Base-by-base conservation (phyloP, 2,329 filamentous ascomycete species). In the Exophiala calicioides region DNA sequence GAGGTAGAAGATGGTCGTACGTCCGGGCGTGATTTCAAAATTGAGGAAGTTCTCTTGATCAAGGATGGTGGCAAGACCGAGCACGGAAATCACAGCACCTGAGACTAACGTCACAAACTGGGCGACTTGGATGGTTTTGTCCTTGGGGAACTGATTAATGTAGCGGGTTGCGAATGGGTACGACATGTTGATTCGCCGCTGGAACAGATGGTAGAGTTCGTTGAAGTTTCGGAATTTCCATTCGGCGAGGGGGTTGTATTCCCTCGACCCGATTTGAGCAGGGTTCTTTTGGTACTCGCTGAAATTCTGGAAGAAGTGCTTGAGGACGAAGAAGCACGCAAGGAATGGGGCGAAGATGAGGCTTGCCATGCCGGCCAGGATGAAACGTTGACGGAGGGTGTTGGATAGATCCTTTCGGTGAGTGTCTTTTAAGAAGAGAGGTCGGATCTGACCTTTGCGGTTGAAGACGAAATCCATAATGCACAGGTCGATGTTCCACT, bases 221-320 rank as follows among this genome's bases (percentile, higher is more conserved):
- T 98, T 98, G 76, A 97, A 98, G 65, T 97, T 91, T 36, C 93
- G 85, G 55, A 98, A 96, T 61, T 96, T 97, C 93, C 93, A 98
- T 65, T 95, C 87, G 0, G 93, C 93, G 39, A 95, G 79, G 1
- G 90, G 88, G 0, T 91, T 97, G 64, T 96, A 98, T 56, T 90
- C 85, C 30, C 93, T 83, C 12, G 89, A 85, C n/a, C 88, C 86
- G 27, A 95, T 80, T 53, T 90, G 84, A 1, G 88, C 83, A 0
- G 89, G 91, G 53, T 96, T 95, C 62, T 90, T 94, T 68, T 95
- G 90, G 63, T 95, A 96, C 73, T 98, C 91, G 61, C 93, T 93
- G 66, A 96, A 97, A 64, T 97, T 95, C 23, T 86, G 89, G 63
- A 97, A 90, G 61, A 98, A 88, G 66, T 95, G 95, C 51, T 93